These are phyloP conservation scores for Echinosophora koreensis DNA, from an alignment of 306 rosid species.

Conservation along the genomic window DNA sequence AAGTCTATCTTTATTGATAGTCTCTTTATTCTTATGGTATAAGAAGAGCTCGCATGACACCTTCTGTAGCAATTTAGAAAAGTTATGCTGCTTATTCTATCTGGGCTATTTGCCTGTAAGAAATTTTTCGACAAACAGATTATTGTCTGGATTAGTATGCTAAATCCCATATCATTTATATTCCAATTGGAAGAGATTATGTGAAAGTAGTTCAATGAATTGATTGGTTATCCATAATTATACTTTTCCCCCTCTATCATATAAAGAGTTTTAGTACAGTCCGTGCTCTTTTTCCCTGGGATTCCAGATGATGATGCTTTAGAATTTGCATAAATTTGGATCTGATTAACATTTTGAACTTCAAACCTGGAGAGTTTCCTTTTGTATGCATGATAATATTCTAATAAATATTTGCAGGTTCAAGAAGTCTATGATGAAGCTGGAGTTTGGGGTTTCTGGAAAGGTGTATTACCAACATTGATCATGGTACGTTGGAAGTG, in stretches of 20 bases:
- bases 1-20: slow-evolving; percentile 31
- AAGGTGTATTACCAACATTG: slow-evolving; percentile 87
- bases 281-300: too few species aligned
- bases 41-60: background rate
- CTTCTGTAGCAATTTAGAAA: slow-evolving; percentile 3
- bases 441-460: slow-evolving; percentile 92
- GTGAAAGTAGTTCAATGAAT: background rate
- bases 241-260: background rate
- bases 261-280: background rate
- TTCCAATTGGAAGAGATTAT: background rate
- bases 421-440: slow-evolving; percentile 85
- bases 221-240: background rate
- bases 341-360: slow-evolving; percentile 3
- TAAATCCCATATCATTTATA: background rate
- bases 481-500: slow-evolving; percentile 81
- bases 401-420: slow-evolving; percentile 56
- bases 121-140: background rate
- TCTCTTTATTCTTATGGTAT: slow-evolving; percentile 1
- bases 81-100: slow-evolving; percentile 2
- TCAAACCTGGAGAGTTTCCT: background rate
- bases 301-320: slow-evolving; percentile 7
- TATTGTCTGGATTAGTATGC: background rate
- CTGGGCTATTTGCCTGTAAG: background rate
- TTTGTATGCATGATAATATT: background rate
- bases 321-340: slow-evolving; percentile 1